phyloP scores from a whole-genome alignment of 768 basidiomycete genomes.

The Leccinum aurantiacum region DNA sequence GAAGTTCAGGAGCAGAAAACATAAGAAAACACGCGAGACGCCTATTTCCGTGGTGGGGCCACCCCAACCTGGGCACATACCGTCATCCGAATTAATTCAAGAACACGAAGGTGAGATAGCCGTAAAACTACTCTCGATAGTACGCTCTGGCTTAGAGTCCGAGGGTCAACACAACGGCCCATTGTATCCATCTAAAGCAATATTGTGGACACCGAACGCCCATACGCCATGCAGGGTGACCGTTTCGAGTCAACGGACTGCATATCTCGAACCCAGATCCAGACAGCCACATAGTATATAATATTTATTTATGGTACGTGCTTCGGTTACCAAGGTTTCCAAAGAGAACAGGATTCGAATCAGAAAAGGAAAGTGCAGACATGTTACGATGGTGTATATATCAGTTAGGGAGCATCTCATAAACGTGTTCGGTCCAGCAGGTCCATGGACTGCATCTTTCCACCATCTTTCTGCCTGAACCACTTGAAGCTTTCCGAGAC shows the following conservation, averaged over 20 bases:
- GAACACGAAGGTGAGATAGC: not conserved
- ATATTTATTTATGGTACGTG: not conserved
- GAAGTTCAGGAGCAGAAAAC: not conserved
- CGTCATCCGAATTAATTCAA: not conserved
- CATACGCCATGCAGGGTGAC: not conserved
- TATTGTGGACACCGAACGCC: not conserved
- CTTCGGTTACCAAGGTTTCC: not conserved
- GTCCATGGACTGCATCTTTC: not conserved
- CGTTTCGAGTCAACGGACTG: not conserved
- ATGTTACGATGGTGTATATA: not conserved
- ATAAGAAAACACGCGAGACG: not conserved
- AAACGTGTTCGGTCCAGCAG: not conserved
- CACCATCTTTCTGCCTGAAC: not conserved
- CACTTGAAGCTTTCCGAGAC: not conserved
- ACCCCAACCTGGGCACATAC: no score
- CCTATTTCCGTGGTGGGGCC: no score
- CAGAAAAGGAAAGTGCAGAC: not conserved
- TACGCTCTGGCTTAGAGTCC: not conserved
- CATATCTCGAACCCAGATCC: not conserved
- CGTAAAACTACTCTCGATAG: not conserved
- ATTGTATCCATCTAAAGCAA: not conserved
- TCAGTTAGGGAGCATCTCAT: not conserved
- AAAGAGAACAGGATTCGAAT: not conserved
- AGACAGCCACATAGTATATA: not conserved
- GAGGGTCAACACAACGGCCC: not conserved